Evolutionary conservation across 768 basidiomycete genomes (phyloP).

Genomic region (Sutorius australiensis): DNA sequence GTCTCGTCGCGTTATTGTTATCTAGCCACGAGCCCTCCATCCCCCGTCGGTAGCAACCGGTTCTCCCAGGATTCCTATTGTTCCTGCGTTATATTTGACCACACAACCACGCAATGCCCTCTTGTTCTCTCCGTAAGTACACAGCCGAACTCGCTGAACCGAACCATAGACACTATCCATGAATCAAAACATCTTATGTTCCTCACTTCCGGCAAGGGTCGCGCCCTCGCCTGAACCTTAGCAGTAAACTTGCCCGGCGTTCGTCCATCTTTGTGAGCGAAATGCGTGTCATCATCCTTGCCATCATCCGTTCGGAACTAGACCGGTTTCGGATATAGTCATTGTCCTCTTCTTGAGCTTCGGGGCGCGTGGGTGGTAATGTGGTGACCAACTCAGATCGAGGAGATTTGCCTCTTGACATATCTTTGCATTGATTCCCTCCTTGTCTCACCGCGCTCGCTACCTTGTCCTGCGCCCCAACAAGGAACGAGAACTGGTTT

Average conservation of each 20-base stretch:
- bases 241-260: neutral
- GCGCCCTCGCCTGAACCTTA: conserved; percentile 9
- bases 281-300: conserved; percentile 15
- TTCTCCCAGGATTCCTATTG: conserved; percentile 25
- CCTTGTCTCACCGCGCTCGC: conserved; percentile 23
- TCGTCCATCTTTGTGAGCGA: conserved; percentile 12
- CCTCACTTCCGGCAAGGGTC: conserved; percentile 16
- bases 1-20: conserved; percentile 18
- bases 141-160: neutral
- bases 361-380: conserved; percentile 14
- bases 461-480: conserved; percentile 37
- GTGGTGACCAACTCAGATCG: conserved; percentile 2
- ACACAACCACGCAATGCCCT: neutral
- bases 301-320: conserved; percentile 27
- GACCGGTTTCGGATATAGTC: conserved; percentile 35
- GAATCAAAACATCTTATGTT: conserved; percentile 11
- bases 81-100: conserved; percentile 17
- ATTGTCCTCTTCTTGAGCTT: conserved; percentile 28
- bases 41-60: conserved; percentile 14
- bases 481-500: conserved; percentile 24
- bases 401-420: conserved; percentile 16
- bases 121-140: conserved; percentile 15
- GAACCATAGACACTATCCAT: conserved; percentile 3
- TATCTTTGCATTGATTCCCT: conserved; percentile 7
- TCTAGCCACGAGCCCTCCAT: conserved; percentile 3